These are phyloP conservation scores for Clohesyomyces aquaticus DNA, from an alignment of 495 filamentous ascomycete species.

Conservation along the genomic window DNA sequence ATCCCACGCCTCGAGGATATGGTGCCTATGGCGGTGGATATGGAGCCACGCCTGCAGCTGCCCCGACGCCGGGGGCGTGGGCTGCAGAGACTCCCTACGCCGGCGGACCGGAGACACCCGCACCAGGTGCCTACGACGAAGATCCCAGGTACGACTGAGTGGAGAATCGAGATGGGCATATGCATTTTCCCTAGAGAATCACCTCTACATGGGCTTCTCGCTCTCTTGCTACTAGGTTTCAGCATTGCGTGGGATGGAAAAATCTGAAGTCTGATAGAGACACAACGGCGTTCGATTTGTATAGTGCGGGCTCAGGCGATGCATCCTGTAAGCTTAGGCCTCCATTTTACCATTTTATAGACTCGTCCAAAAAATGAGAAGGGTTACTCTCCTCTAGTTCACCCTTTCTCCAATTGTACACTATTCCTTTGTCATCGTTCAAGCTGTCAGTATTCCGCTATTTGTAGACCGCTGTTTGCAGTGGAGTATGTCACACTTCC, in stretches of 20 bases:
- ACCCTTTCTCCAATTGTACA: no score
- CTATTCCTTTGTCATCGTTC: no score
- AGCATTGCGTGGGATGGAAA: not conserved
- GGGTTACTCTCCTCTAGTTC: no score
- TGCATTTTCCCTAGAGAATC: not conserved
- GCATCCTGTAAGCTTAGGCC: not conserved
- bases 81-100: conserved; percentile 57
- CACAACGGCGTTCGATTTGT: not conserved
- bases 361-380: no score
- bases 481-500: no score
- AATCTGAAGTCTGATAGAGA: not conserved
- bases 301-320: not conserved
- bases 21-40: conserved; percentile 46
- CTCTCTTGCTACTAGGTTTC: not conserved
- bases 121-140: conserved; percentile 64
- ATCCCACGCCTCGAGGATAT: conserved; percentile 57
- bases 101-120: conserved; percentile 71
- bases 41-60: conserved; percentile 59
- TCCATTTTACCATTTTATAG: no score
- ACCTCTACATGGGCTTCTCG: not conserved
- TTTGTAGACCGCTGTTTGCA: no score
- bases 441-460: no score
- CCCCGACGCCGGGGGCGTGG: conserved; percentile 71
- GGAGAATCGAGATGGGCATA: not conserved
- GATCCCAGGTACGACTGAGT: conserved; percentile 56